phyloP scores from a whole-genome alignment of 2,329 filamentous ascomycete species.

The Phialocephala sp. region DNA sequence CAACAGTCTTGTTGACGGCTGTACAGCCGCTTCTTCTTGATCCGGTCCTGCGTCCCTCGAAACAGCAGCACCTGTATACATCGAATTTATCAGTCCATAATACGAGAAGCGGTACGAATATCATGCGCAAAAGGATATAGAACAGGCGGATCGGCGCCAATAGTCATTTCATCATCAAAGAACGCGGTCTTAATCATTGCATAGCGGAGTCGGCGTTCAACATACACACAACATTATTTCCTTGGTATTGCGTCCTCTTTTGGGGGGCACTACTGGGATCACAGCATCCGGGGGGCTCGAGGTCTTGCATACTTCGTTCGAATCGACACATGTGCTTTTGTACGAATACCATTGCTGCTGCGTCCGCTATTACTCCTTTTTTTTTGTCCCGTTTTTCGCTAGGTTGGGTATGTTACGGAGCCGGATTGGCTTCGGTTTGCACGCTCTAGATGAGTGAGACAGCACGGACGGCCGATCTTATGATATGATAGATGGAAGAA shows the following conservation, averaged over 20 bases:
- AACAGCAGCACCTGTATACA: slow-evolving; percentile 12
- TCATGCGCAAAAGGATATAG: slow-evolving; percentile 36
- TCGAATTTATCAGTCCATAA: slow-evolving; percentile 29
- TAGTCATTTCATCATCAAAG: slow-evolving; percentile 4
- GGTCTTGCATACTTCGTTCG: slow-evolving; percentile 1
- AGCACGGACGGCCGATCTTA: slow-evolving; percentile 7
- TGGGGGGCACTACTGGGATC: slow-evolving; percentile 3
- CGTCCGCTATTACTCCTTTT: neutral
- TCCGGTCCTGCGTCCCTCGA: slow-evolving; percentile 20
- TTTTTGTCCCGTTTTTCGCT: neutral
- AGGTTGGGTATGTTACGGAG: neutral
- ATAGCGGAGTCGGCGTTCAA: slow-evolving; percentile 36
- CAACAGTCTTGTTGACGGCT: slow-evolving; percentile 65
- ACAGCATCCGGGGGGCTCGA: slow-evolving; percentile 19
- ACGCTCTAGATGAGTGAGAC: slow-evolving; percentile 8
- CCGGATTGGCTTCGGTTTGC: neutral
- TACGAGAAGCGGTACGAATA: slow-evolving; percentile 31
- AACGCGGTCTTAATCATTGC: slow-evolving; percentile 29
- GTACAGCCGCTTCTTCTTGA: slow-evolving; percentile 38
- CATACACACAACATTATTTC: slow-evolving; percentile 15
- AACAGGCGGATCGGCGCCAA: slow-evolving; percentile 22
- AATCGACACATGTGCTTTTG: slow-evolving; percentile 5
- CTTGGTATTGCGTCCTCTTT: slow-evolving; percentile 8
- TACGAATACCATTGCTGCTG: slow-evolving; percentile 18
- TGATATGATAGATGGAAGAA: neutral